phyloP scores from a whole-genome alignment of 805 yeast species.

The Kodamaea restingae region DNA sequence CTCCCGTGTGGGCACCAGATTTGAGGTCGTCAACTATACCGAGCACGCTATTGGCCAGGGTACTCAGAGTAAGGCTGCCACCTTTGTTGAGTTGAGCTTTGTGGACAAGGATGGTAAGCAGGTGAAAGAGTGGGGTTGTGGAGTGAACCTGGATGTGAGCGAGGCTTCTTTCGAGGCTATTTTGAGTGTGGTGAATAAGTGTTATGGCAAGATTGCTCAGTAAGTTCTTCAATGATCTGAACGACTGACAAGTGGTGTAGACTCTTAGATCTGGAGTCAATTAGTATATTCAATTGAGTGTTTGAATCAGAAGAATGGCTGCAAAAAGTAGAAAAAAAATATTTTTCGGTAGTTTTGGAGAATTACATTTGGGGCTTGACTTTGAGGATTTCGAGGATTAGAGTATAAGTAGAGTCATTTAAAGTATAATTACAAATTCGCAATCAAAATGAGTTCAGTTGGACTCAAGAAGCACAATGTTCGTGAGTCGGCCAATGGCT shows the following conservation, averaged over 20 bases:
- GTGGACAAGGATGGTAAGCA: conserved; percentile 31
- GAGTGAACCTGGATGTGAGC: conserved; percentile 40
- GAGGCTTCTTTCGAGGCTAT: conserved; percentile 37
- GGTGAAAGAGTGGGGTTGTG: conserved; percentile 41
- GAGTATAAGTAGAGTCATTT: too few relatives aligned
- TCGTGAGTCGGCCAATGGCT: too few relatives aligned
- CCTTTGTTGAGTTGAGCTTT: conserved; percentile 56
- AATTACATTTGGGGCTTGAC: too few relatives aligned
- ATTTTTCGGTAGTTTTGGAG: too few relatives aligned
- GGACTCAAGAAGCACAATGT: too few relatives aligned
- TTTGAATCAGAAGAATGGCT: neutral
- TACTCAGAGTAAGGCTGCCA: conserved; percentile 68
- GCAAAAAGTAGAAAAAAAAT: conserved; percentile 3
- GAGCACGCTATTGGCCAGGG: conserved; percentile 76
- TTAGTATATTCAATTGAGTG: too few relatives aligned
- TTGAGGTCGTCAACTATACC: conserved; percentile 63
- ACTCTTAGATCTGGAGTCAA: too few relatives aligned
- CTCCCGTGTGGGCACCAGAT: conserved; percentile 44
- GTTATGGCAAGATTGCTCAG: neutral
- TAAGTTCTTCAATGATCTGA: neutral
- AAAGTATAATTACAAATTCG: too few relatives aligned
- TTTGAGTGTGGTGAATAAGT: conserved; percentile 19
- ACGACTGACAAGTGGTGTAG: neutral
- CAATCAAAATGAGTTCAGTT: too few relatives aligned
- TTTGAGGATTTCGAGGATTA: too few relatives aligned